Conservation (phyloP, 2,329 filamentous ascomycete species). For the Sporothrix brunneoviolacea region DNA sequence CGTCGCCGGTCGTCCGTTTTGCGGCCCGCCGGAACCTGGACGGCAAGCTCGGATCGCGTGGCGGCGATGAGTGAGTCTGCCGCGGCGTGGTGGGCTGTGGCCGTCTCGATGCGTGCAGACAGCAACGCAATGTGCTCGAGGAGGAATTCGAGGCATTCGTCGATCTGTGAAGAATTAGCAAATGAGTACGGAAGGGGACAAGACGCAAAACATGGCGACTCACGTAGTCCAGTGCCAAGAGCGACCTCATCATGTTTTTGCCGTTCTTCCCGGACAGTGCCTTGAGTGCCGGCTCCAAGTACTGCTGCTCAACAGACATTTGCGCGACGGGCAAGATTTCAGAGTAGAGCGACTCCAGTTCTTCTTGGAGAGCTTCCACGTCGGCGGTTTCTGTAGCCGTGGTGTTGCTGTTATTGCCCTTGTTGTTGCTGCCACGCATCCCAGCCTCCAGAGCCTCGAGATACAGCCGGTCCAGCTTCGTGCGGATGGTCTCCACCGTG, state of each 20-base stretch:
- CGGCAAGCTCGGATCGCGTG: slow-evolving; percentile 38
- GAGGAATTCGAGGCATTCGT: slow-evolving; percentile 46
- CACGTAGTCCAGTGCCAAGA: slow-evolving; percentile 46
- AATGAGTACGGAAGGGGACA: neutral
- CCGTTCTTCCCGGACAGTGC: slow-evolving; percentile 37
- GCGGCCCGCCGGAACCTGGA: slow-evolving; percentile 16
- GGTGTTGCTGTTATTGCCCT: no score
- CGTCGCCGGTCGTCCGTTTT: slow-evolving; percentile 14
- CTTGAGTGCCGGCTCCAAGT: slow-evolving; percentile 53
- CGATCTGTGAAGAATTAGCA: slow-evolving; percentile 32
- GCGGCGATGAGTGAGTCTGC: slow-evolving; percentile 33
- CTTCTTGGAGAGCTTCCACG: slow-evolving; percentile 49
- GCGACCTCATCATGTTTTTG: slow-evolving; percentile 37
- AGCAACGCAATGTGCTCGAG: slow-evolving; percentile 40
- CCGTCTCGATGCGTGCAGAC: slow-evolving; percentile 34
- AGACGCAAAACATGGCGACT: no score
- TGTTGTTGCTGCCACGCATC: slow-evolving; percentile 15
- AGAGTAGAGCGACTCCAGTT: slow-evolving; percentile 62
- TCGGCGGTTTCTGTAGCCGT: slow-evolving; percentile 34
- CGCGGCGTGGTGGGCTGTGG: slow-evolving; percentile 40
- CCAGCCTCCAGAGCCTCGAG: slow-evolving; percentile 36
- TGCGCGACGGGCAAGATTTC: slow-evolving; percentile 64
- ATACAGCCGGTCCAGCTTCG: slow-evolving; percentile 50
- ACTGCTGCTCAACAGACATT: slow-evolving; percentile 64
- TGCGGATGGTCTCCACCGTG: slow-evolving; percentile 48